phyloP scores from a whole-genome alignment of 352 stramenopile genomes.

The Phytophthora fragariaefolia region DNA sequence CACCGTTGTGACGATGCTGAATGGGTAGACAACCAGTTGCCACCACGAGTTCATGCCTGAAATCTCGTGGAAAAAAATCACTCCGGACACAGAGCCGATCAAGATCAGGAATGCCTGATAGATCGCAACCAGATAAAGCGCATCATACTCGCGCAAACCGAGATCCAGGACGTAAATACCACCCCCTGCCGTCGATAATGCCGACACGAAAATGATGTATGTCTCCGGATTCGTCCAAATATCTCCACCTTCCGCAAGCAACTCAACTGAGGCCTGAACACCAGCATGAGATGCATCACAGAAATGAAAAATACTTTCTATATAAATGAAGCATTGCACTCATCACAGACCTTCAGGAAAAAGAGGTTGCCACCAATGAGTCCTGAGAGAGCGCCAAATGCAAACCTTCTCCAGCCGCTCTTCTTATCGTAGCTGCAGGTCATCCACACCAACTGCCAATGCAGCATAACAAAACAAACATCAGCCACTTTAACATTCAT shows the following conservation, averaged over 20 bases:
- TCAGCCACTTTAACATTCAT: slow-evolving; percentile 13
- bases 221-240: slow-evolving; percentile 74
- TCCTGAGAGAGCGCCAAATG: slow-evolving; percentile 80
- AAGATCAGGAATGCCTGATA: slow-evolving; percentile 88
- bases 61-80: slow-evolving; percentile 91
- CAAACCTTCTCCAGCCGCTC: slow-evolving; percentile 80
- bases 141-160: slow-evolving; percentile 85
- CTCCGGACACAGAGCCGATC: slow-evolving; percentile 83
- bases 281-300: slow-evolving; percentile 4
- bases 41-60: slow-evolving; percentile 84
- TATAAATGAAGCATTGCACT: neutral
- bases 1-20: slow-evolving; percentile 83
- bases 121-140: slow-evolving; percentile 85
- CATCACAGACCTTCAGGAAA: slow-evolving; percentile 83
- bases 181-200: slow-evolving; percentile 70
- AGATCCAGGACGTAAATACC: slow-evolving; percentile 85
- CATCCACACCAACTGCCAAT: slow-evolving; percentile 69
- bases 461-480: slow-evolving; percentile 1
- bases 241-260: slow-evolving; percentile 73
- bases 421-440: slow-evolving; percentile 70
- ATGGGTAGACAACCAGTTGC: slow-evolving; percentile 76
- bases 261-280: slow-evolving; percentile 77
- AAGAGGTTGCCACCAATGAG: slow-evolving; percentile 87
- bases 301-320: neutral
- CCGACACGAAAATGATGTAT: slow-evolving; percentile 73